Base-by-base conservation (phyloP, 495 filamentous ascomycete species). In the Aspergillus diversus region DNA sequence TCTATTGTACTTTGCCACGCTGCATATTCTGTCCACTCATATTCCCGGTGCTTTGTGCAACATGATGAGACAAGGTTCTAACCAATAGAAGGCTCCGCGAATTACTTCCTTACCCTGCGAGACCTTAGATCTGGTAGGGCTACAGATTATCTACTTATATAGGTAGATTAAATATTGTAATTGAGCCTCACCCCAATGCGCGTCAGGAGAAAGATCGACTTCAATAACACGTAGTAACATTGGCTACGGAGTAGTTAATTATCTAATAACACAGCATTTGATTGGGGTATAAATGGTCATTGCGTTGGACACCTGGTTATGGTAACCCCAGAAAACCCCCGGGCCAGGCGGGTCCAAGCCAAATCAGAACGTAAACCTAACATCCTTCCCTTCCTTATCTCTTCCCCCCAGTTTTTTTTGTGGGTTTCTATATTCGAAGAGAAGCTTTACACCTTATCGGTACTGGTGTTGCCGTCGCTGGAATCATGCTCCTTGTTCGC, bases 391-490 rank as follows among this genome's bases (percentile, higher is more conserved):
- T 34, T 54, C 31, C 42, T 43, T 37, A 16, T 42, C 33, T 43
- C 7, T 17, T 0, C 9, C n/a, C 9, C 7, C n/a, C 21, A 27
- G 37, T 50, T 50, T 50, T 8, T 50, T 27, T 12, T 9, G 6
- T 50, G 17, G 11, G 5, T 21, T 50, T 27, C 27, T 21, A 7
- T 49, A n/a, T 49, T 17, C 4, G 37, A 39, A 39, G 13, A 39
- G 13, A 39, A 39, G 4, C 5, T 49, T 11, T 66, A 55, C 8
- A 59, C 37, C 64, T 71, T 74, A 60, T 72, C 70, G 32, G 67
- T 71, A 43, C 69, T 76, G 11, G 64, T 66, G 47, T 69, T 70
- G n/a, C 61, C 70, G 17, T 76, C 74, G 34, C 72, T 75, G n/a
- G 68, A 67, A 49, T 70, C 71, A 33, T 73, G 64, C 13, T 73